Base-by-base conservation (phyloP, 2,329 filamentous ascomycete genomes). In the Pseudogymnoascus sp. region DNA sequence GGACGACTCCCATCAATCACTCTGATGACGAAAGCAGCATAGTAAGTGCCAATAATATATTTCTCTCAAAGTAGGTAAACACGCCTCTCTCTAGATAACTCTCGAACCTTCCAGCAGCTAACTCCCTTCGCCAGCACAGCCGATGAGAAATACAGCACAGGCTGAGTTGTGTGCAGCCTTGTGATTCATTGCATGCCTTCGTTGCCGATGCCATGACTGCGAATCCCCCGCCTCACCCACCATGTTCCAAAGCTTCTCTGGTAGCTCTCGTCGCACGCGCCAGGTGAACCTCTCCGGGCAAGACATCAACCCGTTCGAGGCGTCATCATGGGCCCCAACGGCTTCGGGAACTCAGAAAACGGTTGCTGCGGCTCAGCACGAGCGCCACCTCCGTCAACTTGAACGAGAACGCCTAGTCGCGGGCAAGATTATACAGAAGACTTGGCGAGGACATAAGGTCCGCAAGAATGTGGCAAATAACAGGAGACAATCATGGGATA, bases 271-370 rank as follows among this genome's bases (percentile, higher is more conserved):
- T 69, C 88, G 89, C 66, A 86, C 88, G 63, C 86, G 94, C 65
- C 92, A 96, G 72, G 90, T 97, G 71, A 96, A 97, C 74, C 85
- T 99, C 63, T 94, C 90, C 65, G 94, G 91, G 63, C 87, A 92
- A 67, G 83, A 83, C 65, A 78, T 79, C 57, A 95, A 96, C 69
- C 90, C 91, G 3, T 95, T 94, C 72, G 85, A 81, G 62, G 82
- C 82, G 65, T 79, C 79, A 30, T 76, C 79, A 39, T 83, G 84
- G 78, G 75, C 76, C 13, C 76, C 81, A 3, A 75, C 79, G 10
- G 79, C 80, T 13, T 79, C 83, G 1, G 86, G 84, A 15, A 80
- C 88, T 4, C 89, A 90, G 67, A 86, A 87, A 68, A 87, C 92
- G 1, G 81, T 97, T 26, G 88, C 87, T 45, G 85, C 90, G 67